Evolutionary conservation across 768 basidiomycete genomes (phyloP).

Genomic region (Cubamyces sp.): DNA sequence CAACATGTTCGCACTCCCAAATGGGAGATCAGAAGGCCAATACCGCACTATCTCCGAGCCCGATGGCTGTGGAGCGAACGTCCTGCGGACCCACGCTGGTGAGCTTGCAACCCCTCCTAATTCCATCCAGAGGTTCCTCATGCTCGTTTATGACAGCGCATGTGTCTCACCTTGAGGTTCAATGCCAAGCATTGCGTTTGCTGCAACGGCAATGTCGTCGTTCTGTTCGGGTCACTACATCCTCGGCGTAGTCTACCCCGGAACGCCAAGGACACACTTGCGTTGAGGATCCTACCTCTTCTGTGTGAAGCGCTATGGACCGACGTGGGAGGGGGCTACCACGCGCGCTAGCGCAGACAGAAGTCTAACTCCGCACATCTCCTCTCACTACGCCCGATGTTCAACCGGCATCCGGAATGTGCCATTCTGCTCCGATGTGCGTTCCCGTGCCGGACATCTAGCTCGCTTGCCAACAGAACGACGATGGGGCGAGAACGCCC

Average conservation of each 20-base stretch:
- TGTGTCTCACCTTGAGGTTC: too few relatives aligned
- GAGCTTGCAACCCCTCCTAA: too few relatives aligned
- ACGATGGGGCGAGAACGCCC: not conserved
- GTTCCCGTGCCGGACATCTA: not conserved
- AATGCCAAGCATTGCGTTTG: too few relatives aligned
- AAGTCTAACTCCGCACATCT: slow-evolving; percentile 23
- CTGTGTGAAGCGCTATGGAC: not conserved
- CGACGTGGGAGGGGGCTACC: slow-evolving; percentile 9
- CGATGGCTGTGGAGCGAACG: too few relatives aligned
- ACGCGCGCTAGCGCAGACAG: slow-evolving; percentile 15
- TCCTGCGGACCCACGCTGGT: too few relatives aligned
- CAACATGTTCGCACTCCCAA: not conserved
- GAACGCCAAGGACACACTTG: not conserved
- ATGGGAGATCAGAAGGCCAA: not conserved
- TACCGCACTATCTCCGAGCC: slow-evolving; percentile 14
- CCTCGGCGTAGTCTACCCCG: not conserved
- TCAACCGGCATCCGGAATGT: slow-evolving; percentile 5
- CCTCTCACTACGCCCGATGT: slow-evolving; percentile 9
- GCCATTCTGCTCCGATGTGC: not conserved
- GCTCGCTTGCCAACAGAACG: not conserved
- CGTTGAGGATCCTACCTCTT: not conserved
- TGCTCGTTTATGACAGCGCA: too few relatives aligned
- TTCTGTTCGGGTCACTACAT: slow-evolving; percentile 3
- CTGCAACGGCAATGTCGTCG: not conserved
- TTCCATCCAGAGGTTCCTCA: too few relatives aligned